Conservation (phyloP, 352 stramenopile species). For the Globisporangium recalcitrans region DNA sequence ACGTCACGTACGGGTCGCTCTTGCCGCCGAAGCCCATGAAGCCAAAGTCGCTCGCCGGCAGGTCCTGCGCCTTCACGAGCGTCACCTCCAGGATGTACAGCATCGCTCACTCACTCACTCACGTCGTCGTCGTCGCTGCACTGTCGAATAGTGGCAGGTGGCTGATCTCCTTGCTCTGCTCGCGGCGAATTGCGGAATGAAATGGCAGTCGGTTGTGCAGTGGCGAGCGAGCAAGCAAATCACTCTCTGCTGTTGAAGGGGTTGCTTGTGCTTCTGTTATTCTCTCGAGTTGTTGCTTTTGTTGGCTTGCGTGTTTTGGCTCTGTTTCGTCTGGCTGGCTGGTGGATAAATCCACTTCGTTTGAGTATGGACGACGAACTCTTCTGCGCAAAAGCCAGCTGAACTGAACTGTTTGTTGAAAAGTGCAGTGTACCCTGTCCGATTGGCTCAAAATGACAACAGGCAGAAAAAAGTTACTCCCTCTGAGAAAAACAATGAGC, state of each 20-base stretch:
- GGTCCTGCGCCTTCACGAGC: slow-evolving; percentile 46
- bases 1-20: slow-evolving; percentile 70
- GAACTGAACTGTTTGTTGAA: not conserved
- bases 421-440: not conserved
- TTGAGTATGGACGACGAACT: not conserved
- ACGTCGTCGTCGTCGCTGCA: not conserved
- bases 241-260: not conserved
- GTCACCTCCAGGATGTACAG: slow-evolving; percentile 57
- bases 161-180: not conserved
- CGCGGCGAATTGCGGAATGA: not conserved
- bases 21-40: slow-evolving; percentile 72
- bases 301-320: not conserved
- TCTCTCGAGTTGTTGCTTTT: not conserved
- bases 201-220: not conserved
- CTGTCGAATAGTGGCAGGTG: not conserved
- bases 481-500: not conserved
- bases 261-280: not conserved
- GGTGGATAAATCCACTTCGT: not conserved
- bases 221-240: no score
- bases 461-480: not conserved
- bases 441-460: not conserved
- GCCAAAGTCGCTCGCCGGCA: slow-evolving; percentile 52
- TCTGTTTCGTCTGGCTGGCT: not conserved
- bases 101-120: not conserved
- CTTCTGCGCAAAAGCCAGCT: not conserved